A percentile compares a stretch with the other conserved stretches of the same genome.
Conservation (phyloP, 768 basidiomycete genomes). For the Mrakia gelida region DNA sequence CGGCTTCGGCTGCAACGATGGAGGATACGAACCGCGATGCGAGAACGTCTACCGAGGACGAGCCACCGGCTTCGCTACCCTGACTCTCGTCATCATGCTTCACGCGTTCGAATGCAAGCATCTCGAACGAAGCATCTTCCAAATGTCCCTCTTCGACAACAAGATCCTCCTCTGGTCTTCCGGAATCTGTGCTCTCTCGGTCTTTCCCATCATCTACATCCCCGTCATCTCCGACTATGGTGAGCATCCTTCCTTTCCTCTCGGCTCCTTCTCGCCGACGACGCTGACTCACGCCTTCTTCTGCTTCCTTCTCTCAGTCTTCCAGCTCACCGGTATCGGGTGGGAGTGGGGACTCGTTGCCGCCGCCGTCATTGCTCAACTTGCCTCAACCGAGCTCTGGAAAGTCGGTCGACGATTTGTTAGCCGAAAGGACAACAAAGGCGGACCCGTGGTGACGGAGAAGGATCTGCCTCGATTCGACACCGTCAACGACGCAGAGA, state of each 20-base stretch:
- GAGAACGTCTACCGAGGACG: constrained; percentile 47
- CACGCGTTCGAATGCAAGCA: constrained; percentile 43
- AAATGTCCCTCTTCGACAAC: constrained; percentile 44
- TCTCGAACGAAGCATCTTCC: constrained; percentile 40
- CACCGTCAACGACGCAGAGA: constrained; percentile 16
- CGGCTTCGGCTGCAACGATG: constrained; percentile 44
- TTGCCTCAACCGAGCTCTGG: constrained; percentile 3
- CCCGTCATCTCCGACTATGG: constrained; percentile 22
- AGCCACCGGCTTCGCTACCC: constrained; percentile 44
- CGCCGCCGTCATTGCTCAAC: constrained; percentile 36
- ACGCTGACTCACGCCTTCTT: not conserved
- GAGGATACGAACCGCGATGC: constrained; percentile 38
- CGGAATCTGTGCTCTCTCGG: too few species aligned
- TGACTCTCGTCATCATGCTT: constrained; percentile 43
- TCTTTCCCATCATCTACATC: constrained; percentile 47
- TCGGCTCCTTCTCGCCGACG: not conserved
- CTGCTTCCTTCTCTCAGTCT: too few species aligned
- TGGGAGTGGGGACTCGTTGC: too few species aligned
- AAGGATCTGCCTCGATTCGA: constrained; percentile 31
- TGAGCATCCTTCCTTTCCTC: constrained; percentile 37
- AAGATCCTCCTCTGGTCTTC: constrained; percentile 45
- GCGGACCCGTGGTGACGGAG: constrained; percentile 20
- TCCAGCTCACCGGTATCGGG: too few species aligned
- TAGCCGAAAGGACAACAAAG: not conserved
- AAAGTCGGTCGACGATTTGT: constrained; percentile 16